Percentiles rank a stretch among this genome's conserved stretches.
These are phyloP conservation scores for Metarhizium rileyi DNA, from an alignment of 2,329 filamentous ascomycete genomes.

Conservation along the genomic window DNA sequence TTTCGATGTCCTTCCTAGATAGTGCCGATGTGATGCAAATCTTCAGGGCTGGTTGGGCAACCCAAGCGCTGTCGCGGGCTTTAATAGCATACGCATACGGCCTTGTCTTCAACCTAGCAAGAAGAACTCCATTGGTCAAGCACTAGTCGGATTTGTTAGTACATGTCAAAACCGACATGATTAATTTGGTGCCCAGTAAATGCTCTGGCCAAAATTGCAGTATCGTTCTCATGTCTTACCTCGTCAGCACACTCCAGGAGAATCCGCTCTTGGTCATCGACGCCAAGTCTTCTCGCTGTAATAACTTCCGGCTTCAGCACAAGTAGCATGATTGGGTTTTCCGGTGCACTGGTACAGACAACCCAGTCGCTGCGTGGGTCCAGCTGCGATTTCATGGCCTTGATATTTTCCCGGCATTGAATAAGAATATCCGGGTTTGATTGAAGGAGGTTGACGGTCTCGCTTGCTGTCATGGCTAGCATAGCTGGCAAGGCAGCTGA, in stretches of 20 bases:
- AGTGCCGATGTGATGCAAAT: slow-evolving; percentile 82
- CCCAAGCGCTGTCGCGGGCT: slow-evolving; percentile 59
- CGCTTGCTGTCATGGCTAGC: slow-evolving; percentile 89
- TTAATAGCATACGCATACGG: slow-evolving; percentile 55
- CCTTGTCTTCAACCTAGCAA: slow-evolving; percentile 75
- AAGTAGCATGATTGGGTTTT: slow-evolving; percentile 83
- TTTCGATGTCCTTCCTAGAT: slow-evolving; percentile 91
- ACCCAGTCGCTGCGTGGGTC: slow-evolving; percentile 95
- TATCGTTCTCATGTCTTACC: slow-evolving; percentile 41
- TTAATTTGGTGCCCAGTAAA: background rate
- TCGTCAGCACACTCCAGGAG: slow-evolving; percentile 93
- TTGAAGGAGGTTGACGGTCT: slow-evolving; percentile 78
- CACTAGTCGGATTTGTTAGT: slow-evolving; percentile 38
- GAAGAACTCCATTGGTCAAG: slow-evolving; percentile 78
- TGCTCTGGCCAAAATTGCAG: background rate
- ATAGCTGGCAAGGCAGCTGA: slow-evolving; percentile 91
- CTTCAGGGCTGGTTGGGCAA: slow-evolving; percentile 74
- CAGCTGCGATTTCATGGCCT: slow-evolving; percentile 73
- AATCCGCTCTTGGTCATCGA: slow-evolving; percentile 73
- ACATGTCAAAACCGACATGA: background rate
- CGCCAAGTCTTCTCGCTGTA: slow-evolving; percentile 53
- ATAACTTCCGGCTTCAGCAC: slow-evolving; percentile 78
- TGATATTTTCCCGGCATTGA: slow-evolving; percentile 77
- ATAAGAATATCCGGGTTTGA: slow-evolving; percentile 73
- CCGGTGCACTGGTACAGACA: slow-evolving; percentile 63